Evolutionary conservation across 306 rosid species (phyloP).

Genomic region (Medicago ruthenica): DNA sequence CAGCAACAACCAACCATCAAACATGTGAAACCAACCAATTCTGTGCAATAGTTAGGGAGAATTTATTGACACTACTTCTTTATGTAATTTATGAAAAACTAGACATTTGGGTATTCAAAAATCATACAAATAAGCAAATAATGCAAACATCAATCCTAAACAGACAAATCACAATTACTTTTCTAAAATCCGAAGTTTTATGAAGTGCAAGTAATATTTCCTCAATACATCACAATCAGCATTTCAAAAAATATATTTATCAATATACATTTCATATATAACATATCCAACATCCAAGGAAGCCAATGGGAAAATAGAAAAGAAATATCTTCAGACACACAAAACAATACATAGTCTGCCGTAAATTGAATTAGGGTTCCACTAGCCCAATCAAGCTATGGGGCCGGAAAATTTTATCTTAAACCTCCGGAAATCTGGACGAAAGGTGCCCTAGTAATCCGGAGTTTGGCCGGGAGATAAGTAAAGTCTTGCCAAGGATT

Average conservation of each 20-base stretch:
- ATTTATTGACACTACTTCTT: no score
- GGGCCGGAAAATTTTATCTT: background rate
- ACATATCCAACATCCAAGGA: constrained; percentile 22
- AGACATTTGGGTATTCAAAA: no score
- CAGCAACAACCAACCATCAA: background rate
- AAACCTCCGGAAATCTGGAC: no score
- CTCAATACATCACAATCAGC: constrained; percentile 11
- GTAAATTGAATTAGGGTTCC: constrained; percentile 28
- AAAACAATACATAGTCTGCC: background rate
- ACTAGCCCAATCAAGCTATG: constrained; percentile 14
- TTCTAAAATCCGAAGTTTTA: background rate
- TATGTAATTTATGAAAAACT: no score
- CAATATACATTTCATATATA: background rate
- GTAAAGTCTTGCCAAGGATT: no score
- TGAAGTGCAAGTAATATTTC: constrained; percentile 13
- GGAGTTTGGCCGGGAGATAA: no score
- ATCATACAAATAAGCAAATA: background rate
- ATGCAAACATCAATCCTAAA: constrained; percentile 13
- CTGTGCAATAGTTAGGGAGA: no score
- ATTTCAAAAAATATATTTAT: constrained; percentile 23
- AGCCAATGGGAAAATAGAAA: constrained; percentile 6
- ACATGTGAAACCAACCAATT: background rate
- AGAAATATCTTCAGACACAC: background rate
- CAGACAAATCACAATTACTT: constrained; percentile 17
- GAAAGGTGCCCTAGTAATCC: no score